Conservation (phyloP, 305 asterid genomes). For the Fraxinus xanthoxyloides region DNA sequence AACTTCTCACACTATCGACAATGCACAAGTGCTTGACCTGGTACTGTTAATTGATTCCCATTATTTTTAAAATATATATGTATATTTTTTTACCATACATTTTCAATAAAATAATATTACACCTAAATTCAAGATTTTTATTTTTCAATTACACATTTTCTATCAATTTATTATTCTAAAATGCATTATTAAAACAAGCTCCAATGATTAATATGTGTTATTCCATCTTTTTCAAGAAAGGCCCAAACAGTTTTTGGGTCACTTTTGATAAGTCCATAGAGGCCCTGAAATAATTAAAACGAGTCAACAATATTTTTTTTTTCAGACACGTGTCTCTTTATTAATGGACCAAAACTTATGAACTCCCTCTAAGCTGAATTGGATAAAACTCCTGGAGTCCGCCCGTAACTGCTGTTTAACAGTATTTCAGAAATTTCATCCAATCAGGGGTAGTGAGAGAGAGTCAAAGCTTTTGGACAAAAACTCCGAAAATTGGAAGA, state of each 20-base stretch:
- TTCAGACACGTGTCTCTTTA: background rate
- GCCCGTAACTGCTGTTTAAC: slow-evolving; percentile 30
- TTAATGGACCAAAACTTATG: background rate
- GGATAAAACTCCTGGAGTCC: slow-evolving; percentile 56
- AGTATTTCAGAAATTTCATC: slow-evolving; percentile 24
- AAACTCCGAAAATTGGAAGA: slow-evolving; percentile 39
- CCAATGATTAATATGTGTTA: no score
- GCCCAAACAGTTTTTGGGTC: background rate
- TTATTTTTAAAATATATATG: no score
- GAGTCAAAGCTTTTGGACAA: slow-evolving; percentile 54
- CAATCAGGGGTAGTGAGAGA: slow-evolving; percentile 9
- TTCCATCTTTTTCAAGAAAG: background rate
- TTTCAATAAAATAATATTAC: no score
- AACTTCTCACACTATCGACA: background rate
- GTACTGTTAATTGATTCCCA: background rate
- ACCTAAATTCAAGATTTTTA: no score
- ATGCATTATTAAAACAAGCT: no score
- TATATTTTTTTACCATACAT: no score
- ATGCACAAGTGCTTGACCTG: background rate
- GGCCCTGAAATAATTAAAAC: background rate
- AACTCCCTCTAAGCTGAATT: slow-evolving; percentile 44
- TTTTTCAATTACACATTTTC: no score
- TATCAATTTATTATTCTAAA: no score
- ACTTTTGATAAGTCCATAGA: background rate
- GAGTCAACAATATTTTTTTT: background rate